A percentile compares a stretch with the other conserved stretches of the same genome.
Evolutionary conservation across 176 grass and related monocot genomes (phyloP).

Genomic region (Cocos nucifera): DNA sequence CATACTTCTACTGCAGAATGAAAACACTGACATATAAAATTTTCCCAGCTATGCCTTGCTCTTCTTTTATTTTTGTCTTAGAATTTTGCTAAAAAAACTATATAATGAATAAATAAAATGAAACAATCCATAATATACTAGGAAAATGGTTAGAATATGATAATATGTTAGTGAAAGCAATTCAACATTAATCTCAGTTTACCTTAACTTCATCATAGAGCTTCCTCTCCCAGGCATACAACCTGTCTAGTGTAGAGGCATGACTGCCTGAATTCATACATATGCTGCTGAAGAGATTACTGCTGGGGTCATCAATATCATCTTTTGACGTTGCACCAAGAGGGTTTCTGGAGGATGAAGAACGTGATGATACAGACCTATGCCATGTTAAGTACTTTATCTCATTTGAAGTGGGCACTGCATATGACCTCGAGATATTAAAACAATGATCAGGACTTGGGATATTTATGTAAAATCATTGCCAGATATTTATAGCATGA

Average conservation of each 20-base stretch:
- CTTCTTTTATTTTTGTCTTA: no score
- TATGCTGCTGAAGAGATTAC: conserved; percentile 48
- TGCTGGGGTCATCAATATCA: conserved; percentile 41
- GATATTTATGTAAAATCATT: no score
- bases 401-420: conserved; percentile 64
- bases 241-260: conserved; percentile 79
- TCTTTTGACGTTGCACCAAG: conserved; percentile 45
- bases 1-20: no score
- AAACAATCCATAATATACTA: no score
- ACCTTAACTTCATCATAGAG: conserved; percentile 99
- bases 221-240: conserved; percentile 98
- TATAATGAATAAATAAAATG: no score
- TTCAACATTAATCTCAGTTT: neutral
- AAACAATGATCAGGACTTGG: no score
- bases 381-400: conserved; percentile 74
- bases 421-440: conserved; percentile 25
- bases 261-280: conserved; percentile 99
- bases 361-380: conserved; percentile 80
- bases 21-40: no score
- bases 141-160: no score
- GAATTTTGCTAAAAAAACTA: no score
- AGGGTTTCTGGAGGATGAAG: conserved; percentile 81
- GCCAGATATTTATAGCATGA: no score
- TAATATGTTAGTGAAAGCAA: no score
- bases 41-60: no score